These are phyloP conservation scores for Aspergillus floridensis DNA, from an alignment of 2,329 filamentous ascomycete species.

Conservation along the genomic window DNA sequence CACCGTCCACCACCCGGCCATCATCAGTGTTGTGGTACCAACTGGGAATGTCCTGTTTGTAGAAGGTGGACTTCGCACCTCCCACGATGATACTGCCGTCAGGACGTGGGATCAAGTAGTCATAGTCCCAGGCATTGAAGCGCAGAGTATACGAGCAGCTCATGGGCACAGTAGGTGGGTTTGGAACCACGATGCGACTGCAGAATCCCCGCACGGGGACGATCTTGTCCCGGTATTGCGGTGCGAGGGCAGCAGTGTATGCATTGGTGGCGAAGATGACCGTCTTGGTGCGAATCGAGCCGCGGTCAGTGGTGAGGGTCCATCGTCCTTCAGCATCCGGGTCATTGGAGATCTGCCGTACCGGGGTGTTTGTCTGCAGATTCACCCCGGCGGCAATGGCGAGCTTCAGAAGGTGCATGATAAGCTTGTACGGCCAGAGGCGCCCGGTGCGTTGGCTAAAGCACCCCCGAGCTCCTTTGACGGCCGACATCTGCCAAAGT, in stretches of 20 bases:
- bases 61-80: slow-evolving; percentile 53
- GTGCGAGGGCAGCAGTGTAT: slow-evolving; percentile 75
- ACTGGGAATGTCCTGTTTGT: slow-evolving; percentile 23
- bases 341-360: slow-evolving; percentile 27
- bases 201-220: slow-evolving; percentile 67
- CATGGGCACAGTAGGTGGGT: slow-evolving; percentile 23
- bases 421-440: slow-evolving; percentile 71
- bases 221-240: slow-evolving; percentile 66
- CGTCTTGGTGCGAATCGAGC: slow-evolving; percentile 59
- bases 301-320: slow-evolving; percentile 65
- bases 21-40: slow-evolving; percentile 52
- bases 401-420: slow-evolving; percentile 68
- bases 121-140: slow-evolving; percentile 56
- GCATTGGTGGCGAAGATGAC: slow-evolving; percentile 80
- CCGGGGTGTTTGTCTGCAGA: slow-evolving; percentile 55
- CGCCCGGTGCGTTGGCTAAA: slow-evolving; percentile 34
- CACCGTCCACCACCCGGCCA: slow-evolving; percentile 48
- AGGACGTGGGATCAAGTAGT: slow-evolving; percentile 64
- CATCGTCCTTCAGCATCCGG: slow-evolving; percentile 44
- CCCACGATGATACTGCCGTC: slow-evolving; percentile 60
- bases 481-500: slow-evolving; percentile 30
- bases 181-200: slow-evolving; percentile 31
- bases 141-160: slow-evolving; percentile 60
- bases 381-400: slow-evolving; percentile 48
- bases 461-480: slow-evolving; percentile 37